Conservation (phyloP, 192 early-diverging fungal genomes). For the Gaertneriomyces sp. region DNA sequence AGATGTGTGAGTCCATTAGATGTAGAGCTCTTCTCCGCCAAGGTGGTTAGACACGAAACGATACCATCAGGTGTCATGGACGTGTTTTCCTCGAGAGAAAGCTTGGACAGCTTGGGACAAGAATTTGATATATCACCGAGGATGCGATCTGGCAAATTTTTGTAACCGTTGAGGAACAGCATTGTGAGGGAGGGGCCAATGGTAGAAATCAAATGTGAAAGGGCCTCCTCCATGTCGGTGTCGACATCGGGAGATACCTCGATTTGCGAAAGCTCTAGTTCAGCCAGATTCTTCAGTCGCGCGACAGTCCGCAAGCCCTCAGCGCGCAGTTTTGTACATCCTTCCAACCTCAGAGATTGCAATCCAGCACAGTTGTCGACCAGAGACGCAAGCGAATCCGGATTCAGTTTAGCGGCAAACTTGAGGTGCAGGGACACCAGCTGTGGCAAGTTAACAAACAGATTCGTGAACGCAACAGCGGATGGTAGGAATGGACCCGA, state of each 20-base stretch:
- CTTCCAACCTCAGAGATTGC: conserved; percentile 50
- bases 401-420: conserved; percentile 38
- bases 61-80: conserved; percentile 59
- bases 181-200: conserved; percentile 47
- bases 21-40: too few relatives aligned
- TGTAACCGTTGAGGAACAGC: conserved; percentile 52
- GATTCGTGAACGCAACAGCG: conserved; percentile 50
- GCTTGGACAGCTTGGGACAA: conserved; percentile 56
- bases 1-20: conserved; percentile 44
- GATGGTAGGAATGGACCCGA: conserved; percentile 70
- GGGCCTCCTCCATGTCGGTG: conserved; percentile 28
- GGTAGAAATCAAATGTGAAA: conserved; percentile 42
- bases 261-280: conserved; percentile 41
- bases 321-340: conserved; percentile 55
- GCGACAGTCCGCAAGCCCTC: conserved; percentile 44
- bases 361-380: conserved; percentile 27
- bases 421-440: conserved; percentile 41
- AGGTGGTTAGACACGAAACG: neutral
- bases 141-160: conserved; percentile 14
- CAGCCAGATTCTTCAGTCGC: conserved; percentile 34
- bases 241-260: conserved; percentile 20
- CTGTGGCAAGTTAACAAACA: conserved; percentile 50
- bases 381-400: conserved; percentile 16
- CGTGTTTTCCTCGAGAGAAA: conserved; percentile 62
- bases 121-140: conserved; percentile 11